These are phyloP conservation scores for Thermochaetoides dissita DNA, from an alignment of 2,329 filamentous ascomycete species.

Conservation along the genomic window DNA sequence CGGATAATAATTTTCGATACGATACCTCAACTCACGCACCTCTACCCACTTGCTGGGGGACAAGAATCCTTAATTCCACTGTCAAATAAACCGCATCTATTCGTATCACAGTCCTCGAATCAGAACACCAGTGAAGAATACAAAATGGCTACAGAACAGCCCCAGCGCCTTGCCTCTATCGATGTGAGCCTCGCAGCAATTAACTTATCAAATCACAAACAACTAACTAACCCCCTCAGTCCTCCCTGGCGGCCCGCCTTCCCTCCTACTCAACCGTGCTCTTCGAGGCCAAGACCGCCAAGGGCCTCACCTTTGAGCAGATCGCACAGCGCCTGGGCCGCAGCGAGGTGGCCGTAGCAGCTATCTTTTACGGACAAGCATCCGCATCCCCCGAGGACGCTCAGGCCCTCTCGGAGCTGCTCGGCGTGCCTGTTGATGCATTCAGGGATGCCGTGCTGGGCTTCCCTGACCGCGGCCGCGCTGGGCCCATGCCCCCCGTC, in stretches of 20 bases:
- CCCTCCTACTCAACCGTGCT: slow-evolving; percentile 58
- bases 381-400: slow-evolving; percentile 37
- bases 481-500: slow-evolving; percentile 68
- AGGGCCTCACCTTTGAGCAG: slow-evolving; percentile 63
- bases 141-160: slow-evolving; percentile 14
- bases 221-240: slow-evolving; percentile 2
- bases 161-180: slow-evolving; percentile 20
- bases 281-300: slow-evolving; percentile 65
- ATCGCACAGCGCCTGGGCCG: slow-evolving; percentile 63
- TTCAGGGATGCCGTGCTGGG: slow-evolving; percentile 52
- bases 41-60: too few species aligned
- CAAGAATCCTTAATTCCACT: too few species aligned
- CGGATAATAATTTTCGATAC: too few species aligned
- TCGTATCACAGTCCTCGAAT: too few species aligned
- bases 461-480: slow-evolving; percentile 68
- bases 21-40: too few species aligned
- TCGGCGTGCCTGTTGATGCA: slow-evolving; percentile 32
- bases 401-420: slow-evolving; percentile 44
- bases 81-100: too few species aligned
- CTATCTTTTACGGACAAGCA: slow-evolving; percentile 72
- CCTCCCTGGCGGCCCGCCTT: slow-evolving; percentile 51
- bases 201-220: background rate
- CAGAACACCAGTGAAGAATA: background rate
- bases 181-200: slow-evolving; percentile 21
- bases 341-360: slow-evolving; percentile 71